Evolutionary conservation across 192 early-diverging fungal genomes (phyloP), one percentile per base, ranked within the genome.

Genomic region (Rhizoclosmatium globosum): DNA sequence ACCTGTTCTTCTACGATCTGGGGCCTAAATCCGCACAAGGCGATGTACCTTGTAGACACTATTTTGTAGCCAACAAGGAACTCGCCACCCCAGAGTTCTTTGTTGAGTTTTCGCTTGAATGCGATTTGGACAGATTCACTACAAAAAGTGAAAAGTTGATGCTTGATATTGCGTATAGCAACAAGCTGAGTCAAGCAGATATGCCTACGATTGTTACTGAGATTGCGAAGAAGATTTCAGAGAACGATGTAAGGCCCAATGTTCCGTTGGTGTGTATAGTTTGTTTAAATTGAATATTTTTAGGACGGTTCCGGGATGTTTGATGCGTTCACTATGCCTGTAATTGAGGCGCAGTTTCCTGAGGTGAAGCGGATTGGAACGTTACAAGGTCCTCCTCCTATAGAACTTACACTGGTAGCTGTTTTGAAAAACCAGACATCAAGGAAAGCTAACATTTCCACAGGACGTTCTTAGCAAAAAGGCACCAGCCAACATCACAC

Each of bases 111-210:
- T 83, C 84, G 56, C 9, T 89, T 3, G 85, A 87, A 77, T 77
- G 79, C 6, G 81, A 86, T 39, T 46, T 70, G 21, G 84, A 83
- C 39, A 48, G 72, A 3, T 61, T 81, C 23, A 82, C 81, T 1
- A 85, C 83, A n/a, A 77, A 64, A 41, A 59, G 82, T 21, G 88
- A 89, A 58, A 73, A 78, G 50, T 64, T 89, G 21, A 58, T 89
- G 77, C 47, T 87, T 57, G 85, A 89, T 71, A 79, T 87, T 75
- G 88, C 88, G 0, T 89, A 83, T 57, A 87, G 85, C 39, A 89
- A 84, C 53, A 79, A 83, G 46, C 44, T 89, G 59, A 79, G 82
- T 31, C 84, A 84, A 48, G 76, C 88, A 57, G 84, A 86, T 53
- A 89, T 89, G 88, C 88, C 88, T 2, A 44, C 68, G 2, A 84